Evolutionary conservation across 164 flowering plant genomes (phyloP), one percentile per base, ranked within the genome.

Genomic region (Kingdonia uniflora): DNA sequence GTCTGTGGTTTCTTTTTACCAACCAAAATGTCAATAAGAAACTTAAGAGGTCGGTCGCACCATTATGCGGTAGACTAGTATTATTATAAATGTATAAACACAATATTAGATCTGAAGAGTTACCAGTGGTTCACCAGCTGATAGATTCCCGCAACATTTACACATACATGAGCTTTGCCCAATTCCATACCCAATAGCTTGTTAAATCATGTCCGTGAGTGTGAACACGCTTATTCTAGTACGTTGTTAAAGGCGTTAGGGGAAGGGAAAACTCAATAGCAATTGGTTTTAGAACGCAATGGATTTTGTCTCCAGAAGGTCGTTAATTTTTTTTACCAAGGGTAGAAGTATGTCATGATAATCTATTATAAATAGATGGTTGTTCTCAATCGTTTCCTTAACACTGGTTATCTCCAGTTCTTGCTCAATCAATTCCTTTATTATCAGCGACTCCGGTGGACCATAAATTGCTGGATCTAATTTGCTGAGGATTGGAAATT

Each of bases 401-500:
- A 25, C 16, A 11, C 4, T 58, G 45, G 48, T 19, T 10, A 76
- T 79, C 52, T 41, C n/a, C n/a, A n/a, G n/a, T n/a, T n/a, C n/a
- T n/a, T n/a, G n/a, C n/a, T n/a, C n/a, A n/a, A n/a, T n/a, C 1
- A 70, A 16, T 41, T 77, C 68, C 11, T 14, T 55, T 0, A 70
- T 74, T 55, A 74, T 70, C 19, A 56, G 49, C 1, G 75, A 69
- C 17, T 68, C 74, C 0, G 66, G 60, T 11, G 75, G 64, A 42
- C 76, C n/a, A n/a, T n/a, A n/a, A n/a, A n/a, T n/a, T n/a, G n/a
- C n/a, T n/a, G n/a, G n/a, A n/a, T n/a, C n/a, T 14, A 75, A 71
- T 43, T 49, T 66, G 46, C 79, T 75, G 43, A 50, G 61, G 45
- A 69, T n/a, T 14, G 79, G 81, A 68, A 68, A 72, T 61, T 74